phyloP scores from a whole-genome alignment of 1,139 yeast species.

The Debaryomyces udenii region DNA sequence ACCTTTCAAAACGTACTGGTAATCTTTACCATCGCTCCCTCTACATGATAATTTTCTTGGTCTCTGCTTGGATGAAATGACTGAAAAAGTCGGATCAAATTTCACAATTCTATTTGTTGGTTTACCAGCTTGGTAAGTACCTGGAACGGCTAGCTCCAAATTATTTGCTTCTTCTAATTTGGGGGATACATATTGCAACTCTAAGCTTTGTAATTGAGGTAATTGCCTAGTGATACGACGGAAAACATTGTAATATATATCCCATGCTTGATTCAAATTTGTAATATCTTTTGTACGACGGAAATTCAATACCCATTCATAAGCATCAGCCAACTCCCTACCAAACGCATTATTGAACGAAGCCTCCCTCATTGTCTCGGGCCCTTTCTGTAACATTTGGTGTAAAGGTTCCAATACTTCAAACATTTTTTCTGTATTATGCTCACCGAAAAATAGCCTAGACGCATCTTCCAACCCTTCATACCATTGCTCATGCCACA shows the following conservation, averaged over 20 bases:
- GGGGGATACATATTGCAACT: constrained; percentile 92
- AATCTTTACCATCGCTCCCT: constrained; percentile 92
- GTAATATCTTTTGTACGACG: constrained; percentile 84
- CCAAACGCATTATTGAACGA: constrained; percentile 95
- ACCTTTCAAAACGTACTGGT: constrained; percentile 82
- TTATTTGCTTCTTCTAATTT: constrained; percentile 77
- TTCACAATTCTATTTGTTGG: constrained; percentile 71
- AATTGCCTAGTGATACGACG: constrained; percentile 86
- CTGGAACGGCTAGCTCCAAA: constrained; percentile 89
- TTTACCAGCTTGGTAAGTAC: constrained; percentile 85
- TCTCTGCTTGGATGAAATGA: constrained; percentile 94
- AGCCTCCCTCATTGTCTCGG: constrained; percentile 90
- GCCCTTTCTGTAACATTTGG: constrained; percentile 78
- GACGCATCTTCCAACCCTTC: constrained; percentile 98
- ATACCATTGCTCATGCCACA: constrained; percentile 99
- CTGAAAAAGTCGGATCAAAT: constrained; percentile 82
- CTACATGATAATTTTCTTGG: constrained; percentile 80
- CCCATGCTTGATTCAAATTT: constrained; percentile 97
- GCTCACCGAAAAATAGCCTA: constrained; percentile 89
- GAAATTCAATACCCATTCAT: constrained; percentile 88
- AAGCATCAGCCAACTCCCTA: constrained; percentile 88
- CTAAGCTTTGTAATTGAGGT: constrained; percentile 84
- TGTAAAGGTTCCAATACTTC: constrained; percentile 89
- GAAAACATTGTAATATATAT: constrained; percentile 90
- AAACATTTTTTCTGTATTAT: constrained; percentile 92